These are phyloP conservation scores for Aspergillus tanneri DNA, from an alignment of 2,329 filamentous ascomycete genomes.

Conservation along the genomic window DNA sequence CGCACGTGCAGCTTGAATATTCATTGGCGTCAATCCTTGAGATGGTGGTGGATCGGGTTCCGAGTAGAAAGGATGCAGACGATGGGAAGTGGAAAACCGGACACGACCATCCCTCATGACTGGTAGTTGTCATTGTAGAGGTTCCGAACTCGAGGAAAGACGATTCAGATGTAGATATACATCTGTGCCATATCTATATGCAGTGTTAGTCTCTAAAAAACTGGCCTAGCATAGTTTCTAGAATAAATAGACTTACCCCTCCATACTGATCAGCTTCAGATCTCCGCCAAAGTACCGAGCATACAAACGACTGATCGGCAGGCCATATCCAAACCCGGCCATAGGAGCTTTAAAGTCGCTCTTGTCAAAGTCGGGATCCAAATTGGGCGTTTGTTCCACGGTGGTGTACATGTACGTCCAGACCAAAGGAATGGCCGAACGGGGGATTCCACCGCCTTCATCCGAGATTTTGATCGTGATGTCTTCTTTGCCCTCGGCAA, in stretches of 20 bases:
- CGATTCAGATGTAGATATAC: constrained; percentile 98
- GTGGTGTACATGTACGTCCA: constrained; percentile 99
- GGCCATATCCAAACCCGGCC: constrained; percentile 97
- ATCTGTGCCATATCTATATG: constrained; percentile 84
- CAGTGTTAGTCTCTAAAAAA: constrained; percentile 17
- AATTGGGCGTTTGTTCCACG: constrained; percentile 87
- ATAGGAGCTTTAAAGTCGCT: constrained; percentile 99
- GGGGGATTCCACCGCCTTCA: constrained; percentile 91
- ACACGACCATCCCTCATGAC: constrained; percentile 75
- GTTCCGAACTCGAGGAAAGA: constrained; percentile 91
- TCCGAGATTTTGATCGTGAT: constrained; percentile 99
- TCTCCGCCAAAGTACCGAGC: constrained; percentile 97
- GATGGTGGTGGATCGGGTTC: constrained; percentile 38
- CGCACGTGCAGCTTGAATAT: constrained; percentile 62
- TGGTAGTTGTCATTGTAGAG: constrained; percentile 87
- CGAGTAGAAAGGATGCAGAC: constrained; percentile 41
- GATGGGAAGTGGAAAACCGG: constrained; percentile 42
- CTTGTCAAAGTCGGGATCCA: constrained; percentile 98
- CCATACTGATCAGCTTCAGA: constrained; percentile 97
- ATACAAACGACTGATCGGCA: constrained; percentile 91
- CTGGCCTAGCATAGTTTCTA: too few relatives aligned
- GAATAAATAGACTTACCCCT: constrained; percentile 69
- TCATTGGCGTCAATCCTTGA: constrained; percentile 54
- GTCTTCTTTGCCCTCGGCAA: constrained; percentile 95
- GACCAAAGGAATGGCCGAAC: constrained; percentile 91